Conservation (phyloP, 2,329 filamentous ascomycete genomes). For the Trichothecium sympodiale region DNA sequence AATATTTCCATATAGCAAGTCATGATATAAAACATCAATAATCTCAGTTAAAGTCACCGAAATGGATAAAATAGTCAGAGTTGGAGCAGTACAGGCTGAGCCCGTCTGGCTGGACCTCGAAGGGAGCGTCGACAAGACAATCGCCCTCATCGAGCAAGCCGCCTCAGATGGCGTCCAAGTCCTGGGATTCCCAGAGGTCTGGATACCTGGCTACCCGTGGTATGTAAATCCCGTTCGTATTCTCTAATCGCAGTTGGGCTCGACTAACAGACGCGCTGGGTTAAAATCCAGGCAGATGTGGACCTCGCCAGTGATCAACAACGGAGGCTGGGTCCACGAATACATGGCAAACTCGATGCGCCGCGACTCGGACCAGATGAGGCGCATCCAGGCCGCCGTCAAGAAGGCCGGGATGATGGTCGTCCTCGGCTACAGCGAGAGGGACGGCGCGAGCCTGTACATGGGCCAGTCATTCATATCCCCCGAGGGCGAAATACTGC, state of each 20-base stretch:
- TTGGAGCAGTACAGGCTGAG: slow-evolving; percentile 46
- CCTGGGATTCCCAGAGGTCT: slow-evolving; percentile 42
- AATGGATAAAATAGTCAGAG: slow-evolving; percentile 10
- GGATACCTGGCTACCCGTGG: slow-evolving; percentile 43
- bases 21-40: too few relatives aligned
- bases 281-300: slow-evolving; percentile 17
- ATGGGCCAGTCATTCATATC: slow-evolving; percentile 41
- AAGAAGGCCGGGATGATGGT: slow-evolving; percentile 31
- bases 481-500: slow-evolving; percentile 29
- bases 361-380: slow-evolving; percentile 31
- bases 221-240: too few relatives aligned
- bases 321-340: too few relatives aligned
- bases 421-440: slow-evolving; percentile 38
- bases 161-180: slow-evolving; percentile 40
- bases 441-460: slow-evolving; percentile 31
- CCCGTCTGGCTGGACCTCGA: slow-evolving; percentile 49
- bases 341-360: slow-evolving; percentile 20
- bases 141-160: slow-evolving; percentile 43
- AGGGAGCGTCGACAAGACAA: slow-evolving; percentile 43
- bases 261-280: too few relatives aligned
- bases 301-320: slow-evolving; percentile 21
- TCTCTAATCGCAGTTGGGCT: too few relatives aligned
- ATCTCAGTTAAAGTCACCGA: too few relatives aligned
- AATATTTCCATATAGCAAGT: too few relatives aligned
- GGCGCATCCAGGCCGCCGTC: slow-evolving; percentile 26